phyloP scores from a whole-genome alignment of 2,329 filamentous ascomycete genomes.

The Cordyceps farinosa region DNA sequence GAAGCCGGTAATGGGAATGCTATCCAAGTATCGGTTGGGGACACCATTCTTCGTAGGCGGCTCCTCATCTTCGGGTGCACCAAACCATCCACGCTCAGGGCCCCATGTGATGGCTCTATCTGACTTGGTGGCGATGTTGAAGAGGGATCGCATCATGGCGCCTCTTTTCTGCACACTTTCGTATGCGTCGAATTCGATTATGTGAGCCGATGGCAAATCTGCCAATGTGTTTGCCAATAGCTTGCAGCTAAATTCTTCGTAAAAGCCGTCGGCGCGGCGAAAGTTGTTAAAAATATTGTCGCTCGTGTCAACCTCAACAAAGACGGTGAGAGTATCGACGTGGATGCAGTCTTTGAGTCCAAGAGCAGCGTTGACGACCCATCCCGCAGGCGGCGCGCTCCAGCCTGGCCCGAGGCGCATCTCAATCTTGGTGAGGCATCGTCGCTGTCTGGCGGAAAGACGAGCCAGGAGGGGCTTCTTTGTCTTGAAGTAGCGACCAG shows the following conservation, averaged over 20 bases:
- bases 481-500: slow-evolving; percentile 66
- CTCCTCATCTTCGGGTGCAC: slow-evolving; percentile 36
- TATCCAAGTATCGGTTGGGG: slow-evolving; percentile 10
- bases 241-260: slow-evolving; percentile 61
- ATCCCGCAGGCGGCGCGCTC: slow-evolving; percentile 65
- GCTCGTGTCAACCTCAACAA: slow-evolving; percentile 70
- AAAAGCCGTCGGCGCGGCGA: slow-evolving; percentile 62
- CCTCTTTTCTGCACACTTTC: slow-evolving; percentile 61
- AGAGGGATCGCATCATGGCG: slow-evolving; percentile 59
- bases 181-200: slow-evolving; percentile 68
- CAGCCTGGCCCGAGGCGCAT: slow-evolving; percentile 71
- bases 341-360: slow-evolving; percentile 60
- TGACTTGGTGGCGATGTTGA: slow-evolving; percentile 47
- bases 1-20: slow-evolving; percentile 7
- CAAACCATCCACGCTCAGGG: slow-evolving; percentile 62
- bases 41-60: slow-evolving; percentile 12
- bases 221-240: slow-evolving; percentile 56
- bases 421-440: slow-evolving; percentile 60
- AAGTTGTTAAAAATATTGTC: slow-evolving; percentile 66
- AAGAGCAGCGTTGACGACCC: slow-evolving; percentile 63
- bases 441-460: slow-evolving; percentile 57
- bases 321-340: slow-evolving; percentile 59
- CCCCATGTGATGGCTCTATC: slow-evolving; percentile 63
- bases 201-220: slow-evolving; percentile 52
- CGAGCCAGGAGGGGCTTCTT: slow-evolving; percentile 69